These are phyloP conservation scores for Russula olivacea DNA, from an alignment of 768 basidiomycete genomes.

Conservation along the genomic window DNA sequence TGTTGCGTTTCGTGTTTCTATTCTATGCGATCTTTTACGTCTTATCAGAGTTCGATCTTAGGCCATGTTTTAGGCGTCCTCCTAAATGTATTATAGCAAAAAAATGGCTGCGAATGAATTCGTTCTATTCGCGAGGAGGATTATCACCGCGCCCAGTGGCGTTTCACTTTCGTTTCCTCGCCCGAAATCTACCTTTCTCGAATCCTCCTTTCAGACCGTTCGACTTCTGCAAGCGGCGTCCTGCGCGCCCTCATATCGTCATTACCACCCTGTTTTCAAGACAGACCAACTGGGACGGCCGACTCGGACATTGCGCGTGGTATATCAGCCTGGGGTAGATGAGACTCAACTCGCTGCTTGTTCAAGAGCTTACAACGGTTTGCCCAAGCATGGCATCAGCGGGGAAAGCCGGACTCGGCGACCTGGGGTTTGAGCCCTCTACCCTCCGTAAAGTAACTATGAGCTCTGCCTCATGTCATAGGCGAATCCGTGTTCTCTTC, in stretches of 20 bases:
- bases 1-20: neutral
- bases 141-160: neutral
- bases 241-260: neutral
- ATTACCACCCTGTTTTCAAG: neutral
- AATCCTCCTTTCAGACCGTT: neutral
- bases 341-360: neutral
- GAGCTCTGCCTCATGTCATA: slow-evolving; percentile 6
- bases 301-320: no score
- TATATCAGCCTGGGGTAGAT: no score
- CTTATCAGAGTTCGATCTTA: neutral
- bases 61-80: no score
- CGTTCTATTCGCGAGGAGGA: neutral
- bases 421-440: neutral
- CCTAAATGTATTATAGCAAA: neutral
- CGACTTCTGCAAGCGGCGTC: neutral
- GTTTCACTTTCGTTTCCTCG: neutral
- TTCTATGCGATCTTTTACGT: neutral
- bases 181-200: neutral
- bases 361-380: no score
- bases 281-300: neutral
- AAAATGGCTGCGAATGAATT: neutral
- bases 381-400: neutral
- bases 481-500: neutral
- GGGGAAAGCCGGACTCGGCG: neutral
- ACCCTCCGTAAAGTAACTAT: neutral